phyloP scores from a whole-genome alignment of 352 stramenopile genomes.

The Phytophthora sp. region DNA sequence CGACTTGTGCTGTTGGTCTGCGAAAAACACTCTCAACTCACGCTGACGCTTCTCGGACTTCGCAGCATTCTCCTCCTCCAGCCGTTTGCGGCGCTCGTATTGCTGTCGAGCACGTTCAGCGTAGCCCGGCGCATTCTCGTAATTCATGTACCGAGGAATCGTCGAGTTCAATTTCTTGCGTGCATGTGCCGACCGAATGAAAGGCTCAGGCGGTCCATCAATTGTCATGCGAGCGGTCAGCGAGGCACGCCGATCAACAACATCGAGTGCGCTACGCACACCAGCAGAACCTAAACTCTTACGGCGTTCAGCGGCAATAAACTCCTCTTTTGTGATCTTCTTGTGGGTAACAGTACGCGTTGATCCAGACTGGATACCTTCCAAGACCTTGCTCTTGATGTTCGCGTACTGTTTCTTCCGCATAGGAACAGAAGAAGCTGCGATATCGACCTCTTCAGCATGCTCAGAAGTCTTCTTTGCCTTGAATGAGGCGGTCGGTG shows the following conservation, averaged over 20 bases:
- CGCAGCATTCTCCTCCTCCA: conserved; percentile 65
- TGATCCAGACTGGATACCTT: conserved; percentile 29
- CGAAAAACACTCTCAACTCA: conserved; percentile 53
- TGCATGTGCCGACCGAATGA: conserved; percentile 37
- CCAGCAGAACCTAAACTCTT: conserved; percentile 47
- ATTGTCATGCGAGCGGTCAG: conserved; percentile 26
- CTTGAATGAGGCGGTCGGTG: conserved; percentile 37
- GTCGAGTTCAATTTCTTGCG: conserved; percentile 59
- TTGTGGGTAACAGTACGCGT: conserved; percentile 27
- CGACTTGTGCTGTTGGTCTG: conserved; percentile 52
- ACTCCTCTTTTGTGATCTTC: conserved; percentile 47
- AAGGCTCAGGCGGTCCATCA: conserved; percentile 34
- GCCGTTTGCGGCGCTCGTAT: conserved; percentile 64
- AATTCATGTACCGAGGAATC: conserved; percentile 69
- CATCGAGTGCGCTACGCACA: conserved; percentile 23
- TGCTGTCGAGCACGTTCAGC: conserved; percentile 57
- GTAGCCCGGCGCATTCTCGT: conserved; percentile 55
- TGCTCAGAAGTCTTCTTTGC: conserved; percentile 41
- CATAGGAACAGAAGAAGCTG: conserved; percentile 2
- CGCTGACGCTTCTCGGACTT: conserved; percentile 68
- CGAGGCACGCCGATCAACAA: conserved; percentile 37
- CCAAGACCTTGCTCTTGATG: conserved; percentile 61
- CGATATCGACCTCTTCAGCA: background rate
- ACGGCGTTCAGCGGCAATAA: conserved; percentile 48
- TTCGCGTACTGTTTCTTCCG: conserved; percentile 53